Conservation (phyloP, 2,329 filamentous ascomycete genomes). For the Clarireedia paspali region DNA sequence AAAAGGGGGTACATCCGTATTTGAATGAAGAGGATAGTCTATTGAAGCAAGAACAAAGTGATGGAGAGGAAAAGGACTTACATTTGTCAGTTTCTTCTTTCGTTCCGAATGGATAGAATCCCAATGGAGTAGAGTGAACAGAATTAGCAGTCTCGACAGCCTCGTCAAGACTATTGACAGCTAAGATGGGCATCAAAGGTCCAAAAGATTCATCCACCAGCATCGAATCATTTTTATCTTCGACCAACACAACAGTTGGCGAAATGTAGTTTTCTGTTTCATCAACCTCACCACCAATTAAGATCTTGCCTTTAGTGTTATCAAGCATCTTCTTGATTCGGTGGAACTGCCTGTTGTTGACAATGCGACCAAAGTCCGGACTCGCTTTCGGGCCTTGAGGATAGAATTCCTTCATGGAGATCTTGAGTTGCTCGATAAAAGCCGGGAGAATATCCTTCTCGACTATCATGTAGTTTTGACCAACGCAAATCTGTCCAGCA, state of each 20-base stretch:
- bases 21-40: not conserved
- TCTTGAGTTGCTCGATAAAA: constrained; percentile 69
- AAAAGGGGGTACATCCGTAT: too few species aligned
- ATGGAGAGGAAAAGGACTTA: constrained; percentile 33
- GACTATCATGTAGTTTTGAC: constrained; percentile 85
- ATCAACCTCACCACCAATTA: constrained; percentile 80
- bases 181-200: constrained; percentile 78
- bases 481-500: constrained; percentile 85
- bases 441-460: constrained; percentile 64
- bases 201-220: constrained; percentile 84
- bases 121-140: constrained; percentile 76
- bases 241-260: constrained; percentile 83
- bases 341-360: constrained; percentile 72
- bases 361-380: constrained; percentile 69
- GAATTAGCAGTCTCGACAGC: constrained; percentile 76
- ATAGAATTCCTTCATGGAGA: constrained; percentile 68
- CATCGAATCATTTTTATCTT: constrained; percentile 67
- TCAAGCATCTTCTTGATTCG: constrained; percentile 91
- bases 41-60: too few species aligned
- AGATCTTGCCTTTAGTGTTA: constrained; percentile 70
- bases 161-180: constrained; percentile 73
- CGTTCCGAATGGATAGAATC: constrained; percentile 77
- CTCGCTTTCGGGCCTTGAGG: constrained; percentile 74
- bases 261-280: constrained; percentile 77
- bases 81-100: constrained; percentile 69